Percentiles rank a stretch among this genome's conserved stretches.
These are phyloP conservation scores for Casuarina glauca DNA, from an alignment of 306 rosid species.

Conservation along the genomic window DNA sequence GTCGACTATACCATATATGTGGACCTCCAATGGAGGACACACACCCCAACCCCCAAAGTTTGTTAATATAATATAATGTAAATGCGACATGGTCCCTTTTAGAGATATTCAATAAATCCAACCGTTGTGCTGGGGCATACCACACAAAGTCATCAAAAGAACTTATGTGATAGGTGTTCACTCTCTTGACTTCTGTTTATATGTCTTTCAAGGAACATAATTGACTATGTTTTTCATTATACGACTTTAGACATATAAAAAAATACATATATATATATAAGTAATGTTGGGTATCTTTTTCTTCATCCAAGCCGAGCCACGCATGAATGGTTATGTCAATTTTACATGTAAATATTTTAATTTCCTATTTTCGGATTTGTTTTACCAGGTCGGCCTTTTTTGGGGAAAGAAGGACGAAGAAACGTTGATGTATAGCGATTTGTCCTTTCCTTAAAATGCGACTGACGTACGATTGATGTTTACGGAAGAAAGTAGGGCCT, in stretches of 20 bases:
- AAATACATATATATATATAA: too few species aligned
- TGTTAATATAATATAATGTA: neutral
- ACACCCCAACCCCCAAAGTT: neutral
- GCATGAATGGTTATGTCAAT: too few species aligned
- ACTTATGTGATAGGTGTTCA: too few species aligned
- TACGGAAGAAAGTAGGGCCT: neutral
- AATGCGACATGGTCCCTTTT: conserved; percentile 19
- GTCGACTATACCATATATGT: conserved; percentile 20
- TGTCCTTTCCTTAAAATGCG: conserved; percentile 34
- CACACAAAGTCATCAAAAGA: neutral
- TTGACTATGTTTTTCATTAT: too few species aligned
- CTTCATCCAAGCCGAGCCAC: too few species aligned
- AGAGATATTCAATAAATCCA: conserved; percentile 19
- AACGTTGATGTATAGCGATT: conserved; percentile 21
- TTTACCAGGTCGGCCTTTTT: neutral
- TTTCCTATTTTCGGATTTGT: too few species aligned
- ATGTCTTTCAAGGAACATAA: too few species aligned
- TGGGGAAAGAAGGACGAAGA: neutral
- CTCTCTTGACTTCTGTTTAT: too few species aligned
- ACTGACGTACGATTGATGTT: conserved; percentile 14
- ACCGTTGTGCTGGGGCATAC: conserved; percentile 5
- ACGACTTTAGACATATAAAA: too few species aligned
- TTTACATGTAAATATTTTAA: too few species aligned
- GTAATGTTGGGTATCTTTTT: too few species aligned
- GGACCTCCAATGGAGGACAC: conserved; percentile 7